Conservation (phyloP, 2,329 filamentous ascomycete genomes). For the Calonectria pteridis region DNA sequence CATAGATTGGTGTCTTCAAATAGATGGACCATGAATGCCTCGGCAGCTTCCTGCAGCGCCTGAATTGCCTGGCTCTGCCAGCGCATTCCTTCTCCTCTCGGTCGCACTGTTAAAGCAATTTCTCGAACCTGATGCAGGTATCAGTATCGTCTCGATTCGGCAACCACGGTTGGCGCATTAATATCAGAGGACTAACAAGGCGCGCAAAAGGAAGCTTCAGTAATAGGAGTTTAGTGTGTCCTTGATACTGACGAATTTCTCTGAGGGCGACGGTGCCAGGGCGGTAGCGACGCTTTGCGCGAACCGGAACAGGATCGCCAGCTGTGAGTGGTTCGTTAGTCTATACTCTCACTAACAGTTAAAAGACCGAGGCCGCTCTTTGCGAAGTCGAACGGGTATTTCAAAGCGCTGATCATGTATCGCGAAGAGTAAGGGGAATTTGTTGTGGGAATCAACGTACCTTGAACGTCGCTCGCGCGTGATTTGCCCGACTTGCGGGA, state of each 20-base stretch:
- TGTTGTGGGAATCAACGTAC: conserved; percentile 43
- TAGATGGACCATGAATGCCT: conserved; percentile 95
- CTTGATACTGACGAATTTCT: conserved; percentile 93
- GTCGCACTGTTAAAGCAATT: conserved; percentile 75
- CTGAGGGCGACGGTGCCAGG: conserved; percentile 89
- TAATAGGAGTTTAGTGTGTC: conserved; percentile 87
- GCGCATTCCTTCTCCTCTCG: conserved; percentile 77
- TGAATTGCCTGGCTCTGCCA: conserved; percentile 98
- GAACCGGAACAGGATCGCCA: conserved; percentile 77
- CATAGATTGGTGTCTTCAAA: conserved; percentile 89
- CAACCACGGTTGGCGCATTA: background rate
- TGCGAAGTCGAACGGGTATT: background rate
- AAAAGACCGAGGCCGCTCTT: background rate
- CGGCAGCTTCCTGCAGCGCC: conserved; percentile 94
- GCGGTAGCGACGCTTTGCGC: conserved; percentile 73
- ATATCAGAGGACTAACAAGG: conserved; percentile 64
- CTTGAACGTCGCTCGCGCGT: conserved; percentile 57
- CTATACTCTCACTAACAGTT: background rate
- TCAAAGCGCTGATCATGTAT: background rate
- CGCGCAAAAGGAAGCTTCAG: conserved; percentile 84
- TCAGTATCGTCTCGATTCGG: conserved; percentile 24
- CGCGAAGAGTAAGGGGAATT: background rate
- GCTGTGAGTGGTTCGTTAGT: conserved; percentile 60
- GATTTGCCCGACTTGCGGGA: conserved; percentile 46
- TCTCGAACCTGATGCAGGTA: conserved; percentile 64